Percentiles rank a stretch among this genome's conserved stretches.
These are phyloP conservation scores for Septoria petroselini DNA, from an alignment of 2,329 filamentous ascomycete genomes.

Conservation along the genomic window DNA sequence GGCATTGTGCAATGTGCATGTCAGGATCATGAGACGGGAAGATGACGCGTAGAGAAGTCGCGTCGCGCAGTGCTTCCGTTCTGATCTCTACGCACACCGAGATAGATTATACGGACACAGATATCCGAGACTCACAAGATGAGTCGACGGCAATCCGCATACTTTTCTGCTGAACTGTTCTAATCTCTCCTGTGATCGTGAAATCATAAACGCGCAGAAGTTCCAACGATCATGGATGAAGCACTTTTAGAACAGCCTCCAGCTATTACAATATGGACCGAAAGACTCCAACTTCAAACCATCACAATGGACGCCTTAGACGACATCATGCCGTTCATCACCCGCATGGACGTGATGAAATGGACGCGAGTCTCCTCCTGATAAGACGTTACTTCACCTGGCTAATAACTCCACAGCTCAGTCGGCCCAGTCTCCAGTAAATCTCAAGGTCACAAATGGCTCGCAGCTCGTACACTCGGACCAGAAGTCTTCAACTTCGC, in stretches of 20 bases:
- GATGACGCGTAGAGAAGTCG: constrained; percentile 16
- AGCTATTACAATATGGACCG: constrained; percentile 18
- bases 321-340: constrained; percentile 49
- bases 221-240: constrained; percentile 8
- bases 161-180: too few relatives aligned
- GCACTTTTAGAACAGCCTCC: constrained; percentile 17
- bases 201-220: not conserved
- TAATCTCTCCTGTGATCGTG: too few relatives aligned
- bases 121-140: too few relatives aligned
- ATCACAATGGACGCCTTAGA: constrained; percentile 24
- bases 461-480: constrained; percentile 39
- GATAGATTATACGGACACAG: too few relatives aligned
- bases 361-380: constrained; percentile 48
- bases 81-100: too few relatives aligned
- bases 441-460: constrained; percentile 37
- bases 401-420: constrained; percentile 34
- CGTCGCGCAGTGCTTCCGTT: not conserved
- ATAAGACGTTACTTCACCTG: too few relatives aligned
- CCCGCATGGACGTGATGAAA: constrained; percentile 60
- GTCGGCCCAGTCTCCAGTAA: constrained; percentile 19
- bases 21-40: not conserved
- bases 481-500: constrained; percentile 55
- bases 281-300: constrained; percentile 24
- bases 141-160: too few relatives aligned
- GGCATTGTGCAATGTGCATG: constrained; percentile 25